Conservation (phyloP, 139 green algal species). For the Coccomyxa sp. region DNA sequence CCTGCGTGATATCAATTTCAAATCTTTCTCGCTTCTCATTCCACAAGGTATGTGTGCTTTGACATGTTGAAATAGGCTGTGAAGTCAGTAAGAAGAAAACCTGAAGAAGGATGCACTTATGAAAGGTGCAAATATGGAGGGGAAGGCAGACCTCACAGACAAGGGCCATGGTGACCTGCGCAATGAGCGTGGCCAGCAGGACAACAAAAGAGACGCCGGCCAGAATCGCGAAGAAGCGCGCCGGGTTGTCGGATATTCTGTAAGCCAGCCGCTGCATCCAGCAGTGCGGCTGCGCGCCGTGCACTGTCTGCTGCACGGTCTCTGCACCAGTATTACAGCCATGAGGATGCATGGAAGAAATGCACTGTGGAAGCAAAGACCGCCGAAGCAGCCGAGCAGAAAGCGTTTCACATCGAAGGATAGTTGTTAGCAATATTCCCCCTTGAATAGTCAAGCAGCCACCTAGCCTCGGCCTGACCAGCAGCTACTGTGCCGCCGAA, state of each 20-base stretch:
- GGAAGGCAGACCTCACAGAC: neutral
- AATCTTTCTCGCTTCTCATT: too few species aligned
- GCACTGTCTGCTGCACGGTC: neutral
- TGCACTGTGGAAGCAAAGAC: neutral
- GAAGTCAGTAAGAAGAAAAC: too few species aligned
- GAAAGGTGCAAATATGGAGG: neutral
- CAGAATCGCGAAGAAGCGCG: neutral
- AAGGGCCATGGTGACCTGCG: neutral
- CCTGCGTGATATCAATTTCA: too few species aligned
- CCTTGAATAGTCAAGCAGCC: too few species aligned
- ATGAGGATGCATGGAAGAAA: neutral
- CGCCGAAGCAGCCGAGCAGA: neutral
- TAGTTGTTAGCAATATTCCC: neutral
- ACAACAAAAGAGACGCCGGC: neutral
- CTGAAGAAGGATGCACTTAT: neutral
- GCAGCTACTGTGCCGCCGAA: too few species aligned
- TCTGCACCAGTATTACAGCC: neutral
- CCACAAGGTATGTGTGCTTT: too few species aligned
- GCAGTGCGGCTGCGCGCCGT: neutral
- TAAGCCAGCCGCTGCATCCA: neutral
- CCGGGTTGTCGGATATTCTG: neutral
- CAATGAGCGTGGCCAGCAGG: neutral
- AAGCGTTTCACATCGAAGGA: neutral
- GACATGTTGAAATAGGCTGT: too few species aligned
- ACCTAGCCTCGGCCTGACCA: too few species aligned